Conservation (phyloP, 176 grass and related monocot species). For the Eragrostis curvula region DNA sequence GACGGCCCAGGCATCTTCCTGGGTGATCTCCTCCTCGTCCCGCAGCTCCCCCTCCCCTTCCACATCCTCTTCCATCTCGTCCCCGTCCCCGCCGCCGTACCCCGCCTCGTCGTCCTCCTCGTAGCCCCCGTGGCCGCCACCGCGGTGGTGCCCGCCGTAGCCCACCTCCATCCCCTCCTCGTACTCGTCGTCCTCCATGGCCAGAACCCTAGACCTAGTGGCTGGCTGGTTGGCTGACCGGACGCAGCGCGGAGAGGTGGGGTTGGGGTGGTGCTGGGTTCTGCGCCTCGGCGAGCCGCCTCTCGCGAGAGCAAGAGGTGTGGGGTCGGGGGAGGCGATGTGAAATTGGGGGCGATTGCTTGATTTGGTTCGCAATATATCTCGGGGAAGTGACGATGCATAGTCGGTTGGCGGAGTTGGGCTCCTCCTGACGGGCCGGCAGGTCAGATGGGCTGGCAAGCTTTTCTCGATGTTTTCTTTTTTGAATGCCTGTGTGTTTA, state of each 20-base stretch:
- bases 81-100: conserved; percentile 40
- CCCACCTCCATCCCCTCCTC: conserved; percentile 67
- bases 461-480: too few relatives aligned
- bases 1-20: conserved; percentile 96
- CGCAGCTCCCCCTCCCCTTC: conserved; percentile 41
- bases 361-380: not conserved
- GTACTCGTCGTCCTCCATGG: conserved; percentile 70
- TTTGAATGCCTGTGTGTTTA: too few relatives aligned
- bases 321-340: not conserved
- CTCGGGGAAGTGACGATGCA: not conserved
- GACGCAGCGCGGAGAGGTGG: not conserved
- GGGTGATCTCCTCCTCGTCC: conserved; percentile 89
- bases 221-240: not conserved
- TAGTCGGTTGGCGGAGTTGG: not conserved
- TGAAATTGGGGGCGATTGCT: not conserved
- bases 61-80: conserved; percentile 63
- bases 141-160: conserved; percentile 49
- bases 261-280: not conserved
- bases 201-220: conserved; percentile 23
- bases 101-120: conserved; percentile 47
- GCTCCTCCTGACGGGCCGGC: not conserved
- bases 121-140: conserved; percentile 40
- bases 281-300: conserved; percentile 7
- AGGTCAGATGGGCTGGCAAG: not conserved
- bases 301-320: not conserved